These are phyloP conservation scores for Debaryomyces psychrophilus DNA, from an alignment of 1,139 yeast species.

Conservation along the genomic window DNA sequence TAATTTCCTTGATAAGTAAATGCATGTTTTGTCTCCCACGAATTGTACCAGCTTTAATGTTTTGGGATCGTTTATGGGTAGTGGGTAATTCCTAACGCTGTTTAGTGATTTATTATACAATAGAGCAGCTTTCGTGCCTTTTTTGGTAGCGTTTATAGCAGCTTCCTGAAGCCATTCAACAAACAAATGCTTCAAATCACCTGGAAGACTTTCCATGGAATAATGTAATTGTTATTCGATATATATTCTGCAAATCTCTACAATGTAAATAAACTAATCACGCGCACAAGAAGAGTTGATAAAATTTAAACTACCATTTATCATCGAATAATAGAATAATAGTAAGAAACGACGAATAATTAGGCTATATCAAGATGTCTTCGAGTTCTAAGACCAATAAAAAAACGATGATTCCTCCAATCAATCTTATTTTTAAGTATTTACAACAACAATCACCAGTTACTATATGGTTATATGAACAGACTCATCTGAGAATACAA, in stretches of 20 bases:
- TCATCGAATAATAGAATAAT: neutral
- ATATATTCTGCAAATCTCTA: neutral
- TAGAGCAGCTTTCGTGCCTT: slow-evolving; percentile 46
- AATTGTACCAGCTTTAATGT: slow-evolving; percentile 54
- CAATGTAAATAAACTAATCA: slow-evolving; percentile 5
- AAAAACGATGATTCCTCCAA: slow-evolving; percentile 75
- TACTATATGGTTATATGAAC: slow-evolving; percentile 88
- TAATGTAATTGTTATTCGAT: neutral
- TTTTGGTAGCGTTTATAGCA: slow-evolving; percentile 42
- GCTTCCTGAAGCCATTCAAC: slow-evolving; percentile 57
- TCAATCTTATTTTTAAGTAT: slow-evolving; percentile 84
- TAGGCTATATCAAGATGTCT: slow-evolving; percentile 20
- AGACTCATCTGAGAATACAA: slow-evolving; percentile 72
- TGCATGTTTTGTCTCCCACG: slow-evolving; percentile 67
- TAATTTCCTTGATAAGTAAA: slow-evolving; percentile 43
- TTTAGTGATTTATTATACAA: slow-evolving; percentile 54
- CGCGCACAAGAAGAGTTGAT: slow-evolving; percentile 9
- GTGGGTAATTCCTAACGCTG: slow-evolving; percentile 45
- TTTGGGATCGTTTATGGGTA: slow-evolving; percentile 50
- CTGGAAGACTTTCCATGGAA: slow-evolving; percentile 11
- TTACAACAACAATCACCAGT: slow-evolving; percentile 82
- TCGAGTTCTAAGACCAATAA: slow-evolving; percentile 21
- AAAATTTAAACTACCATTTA: slow-evolving; percentile 1
- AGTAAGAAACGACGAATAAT: neutral
- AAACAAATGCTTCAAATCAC: slow-evolving; percentile 33